Evolutionary conservation across 2,329 filamentous ascomycete species (phyloP).

Genomic region (Leptodontidium sp.): DNA sequence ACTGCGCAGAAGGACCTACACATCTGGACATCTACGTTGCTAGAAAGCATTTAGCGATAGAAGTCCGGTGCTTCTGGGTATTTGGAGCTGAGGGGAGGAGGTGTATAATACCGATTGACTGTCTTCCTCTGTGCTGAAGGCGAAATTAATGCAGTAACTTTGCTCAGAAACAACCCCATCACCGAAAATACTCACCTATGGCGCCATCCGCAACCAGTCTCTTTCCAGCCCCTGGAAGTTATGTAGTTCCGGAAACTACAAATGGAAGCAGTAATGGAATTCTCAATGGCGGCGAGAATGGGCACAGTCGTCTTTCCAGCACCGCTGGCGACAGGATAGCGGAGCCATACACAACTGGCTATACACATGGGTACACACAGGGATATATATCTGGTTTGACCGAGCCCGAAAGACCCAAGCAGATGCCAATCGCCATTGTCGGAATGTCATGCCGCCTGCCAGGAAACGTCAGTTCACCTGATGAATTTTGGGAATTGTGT

Average conservation of each 20-base stretch:
- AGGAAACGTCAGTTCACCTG: constrained; percentile 49
- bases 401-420: constrained; percentile 30
- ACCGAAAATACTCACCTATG: constrained; percentile 32
- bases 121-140: background rate
- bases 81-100: background rate
- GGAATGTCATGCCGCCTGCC: constrained; percentile 52
- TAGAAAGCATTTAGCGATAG: background rate
- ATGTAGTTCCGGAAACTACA: constrained; percentile 36
- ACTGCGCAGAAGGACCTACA: background rate
- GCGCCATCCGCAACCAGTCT: constrained; percentile 42
- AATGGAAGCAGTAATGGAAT: constrained; percentile 30
- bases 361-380: constrained; percentile 40
- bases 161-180: background rate
- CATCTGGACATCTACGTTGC: too few species aligned
- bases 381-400: constrained; percentile 36
- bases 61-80: background rate
- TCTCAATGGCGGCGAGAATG: constrained; percentile 2
- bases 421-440: constrained; percentile 48
- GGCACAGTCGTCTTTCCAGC: background rate
- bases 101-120: background rate
- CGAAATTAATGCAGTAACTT: background rate
- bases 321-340: constrained; percentile 3
- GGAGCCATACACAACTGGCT: constrained; percentile 33
- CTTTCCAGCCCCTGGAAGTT: background rate
- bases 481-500: constrained; percentile 51